These are phyloP conservation scores for Wickerhamomyces bisporus DNA, from an alignment of 805 yeast genomes.

Conservation along the genomic window DNA sequence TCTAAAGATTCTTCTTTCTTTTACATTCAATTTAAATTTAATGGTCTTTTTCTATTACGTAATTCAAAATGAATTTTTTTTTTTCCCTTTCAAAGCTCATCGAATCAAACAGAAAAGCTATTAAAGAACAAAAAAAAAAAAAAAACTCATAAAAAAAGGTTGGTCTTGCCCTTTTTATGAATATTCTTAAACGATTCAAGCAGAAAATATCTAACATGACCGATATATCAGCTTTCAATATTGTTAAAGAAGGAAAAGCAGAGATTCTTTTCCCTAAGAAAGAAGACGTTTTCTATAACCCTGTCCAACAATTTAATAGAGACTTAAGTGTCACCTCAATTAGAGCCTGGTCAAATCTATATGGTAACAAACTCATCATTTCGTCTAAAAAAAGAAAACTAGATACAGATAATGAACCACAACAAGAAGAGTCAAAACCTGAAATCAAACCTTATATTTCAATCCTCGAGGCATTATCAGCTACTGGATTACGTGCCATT, in stretches of 20 bases:
- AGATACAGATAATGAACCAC: conserved; percentile 19
- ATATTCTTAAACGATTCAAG: neutral
- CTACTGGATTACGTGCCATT: conserved; percentile 91
- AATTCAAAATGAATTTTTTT: too few relatives aligned
- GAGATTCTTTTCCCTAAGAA: conserved; percentile 75
- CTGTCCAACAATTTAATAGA: conserved; percentile 94
- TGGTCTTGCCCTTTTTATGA: conserved; percentile 1
- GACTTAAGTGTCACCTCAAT: conserved; percentile 84
- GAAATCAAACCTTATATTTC: conserved; percentile 40
- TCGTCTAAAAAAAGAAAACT: conserved; percentile 27
- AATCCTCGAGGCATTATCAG: conserved; percentile 86
- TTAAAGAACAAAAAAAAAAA: too few relatives aligned
- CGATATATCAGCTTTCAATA: conserved; percentile 28
- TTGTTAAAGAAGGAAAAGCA: conserved; percentile 77
- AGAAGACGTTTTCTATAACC: conserved; percentile 88
- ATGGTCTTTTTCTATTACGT: too few relatives aligned
- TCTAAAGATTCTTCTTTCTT: too few relatives aligned
- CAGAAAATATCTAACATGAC: neutral
- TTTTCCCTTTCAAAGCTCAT: too few relatives aligned
- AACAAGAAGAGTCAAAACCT: neutral
- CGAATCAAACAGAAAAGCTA: too few relatives aligned
- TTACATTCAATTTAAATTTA: too few relatives aligned
- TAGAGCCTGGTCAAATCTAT: conserved; percentile 75
- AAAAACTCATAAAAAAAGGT: too few relatives aligned
- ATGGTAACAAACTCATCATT: conserved; percentile 30